Evolutionary conservation across 1,284 basidiomycete species (phyloP).

Genomic region (Heterobasidion annosum): DNA sequence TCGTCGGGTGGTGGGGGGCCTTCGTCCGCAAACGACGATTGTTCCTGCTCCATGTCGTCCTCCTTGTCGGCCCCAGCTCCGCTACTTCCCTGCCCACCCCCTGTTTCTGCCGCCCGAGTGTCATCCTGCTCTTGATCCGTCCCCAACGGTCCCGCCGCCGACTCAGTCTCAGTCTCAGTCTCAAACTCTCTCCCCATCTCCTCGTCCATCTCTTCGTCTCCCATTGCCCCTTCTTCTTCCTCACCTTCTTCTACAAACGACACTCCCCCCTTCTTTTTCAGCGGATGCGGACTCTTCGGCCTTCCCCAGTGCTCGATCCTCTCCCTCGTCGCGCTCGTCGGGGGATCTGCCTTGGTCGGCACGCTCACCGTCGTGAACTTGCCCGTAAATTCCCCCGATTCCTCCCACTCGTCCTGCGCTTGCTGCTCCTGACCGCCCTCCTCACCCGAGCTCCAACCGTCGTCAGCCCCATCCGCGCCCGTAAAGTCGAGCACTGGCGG

Average conservation of each 20-base stretch:
- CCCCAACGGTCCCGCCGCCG: too few species aligned
- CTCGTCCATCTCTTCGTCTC: constrained; percentile 7
- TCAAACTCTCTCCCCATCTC: constrained; percentile 10
- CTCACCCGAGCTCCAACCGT: constrained; percentile 23
- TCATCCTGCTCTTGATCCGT: background rate
- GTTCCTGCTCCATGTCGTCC: background rate
- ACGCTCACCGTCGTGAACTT: constrained; percentile 42
- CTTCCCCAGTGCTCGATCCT: constrained; percentile 55
- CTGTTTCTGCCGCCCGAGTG: background rate
- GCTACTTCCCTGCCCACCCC: background rate
- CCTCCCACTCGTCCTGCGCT: constrained; percentile 16
- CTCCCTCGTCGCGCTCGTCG: constrained; percentile 41
- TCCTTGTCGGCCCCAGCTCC: background rate
- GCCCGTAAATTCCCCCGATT: constrained; percentile 54
- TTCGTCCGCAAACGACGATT: background rate
- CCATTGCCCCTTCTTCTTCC: constrained; percentile 12
- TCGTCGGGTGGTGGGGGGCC: background rate
- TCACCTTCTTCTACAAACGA: constrained; percentile 12
- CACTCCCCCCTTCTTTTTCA: constrained; percentile 7
- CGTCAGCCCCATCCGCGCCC: constrained; percentile 10
- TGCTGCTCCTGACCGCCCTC: background rate
- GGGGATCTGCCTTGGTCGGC: constrained; percentile 59
- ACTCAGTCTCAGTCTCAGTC: background rate
- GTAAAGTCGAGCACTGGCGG: constrained; percentile 21
- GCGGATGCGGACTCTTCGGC: constrained; percentile 50